Conservation (phyloP, 495 filamentous ascomycete species). For the Amphirosellinia nigrospora region DNA sequence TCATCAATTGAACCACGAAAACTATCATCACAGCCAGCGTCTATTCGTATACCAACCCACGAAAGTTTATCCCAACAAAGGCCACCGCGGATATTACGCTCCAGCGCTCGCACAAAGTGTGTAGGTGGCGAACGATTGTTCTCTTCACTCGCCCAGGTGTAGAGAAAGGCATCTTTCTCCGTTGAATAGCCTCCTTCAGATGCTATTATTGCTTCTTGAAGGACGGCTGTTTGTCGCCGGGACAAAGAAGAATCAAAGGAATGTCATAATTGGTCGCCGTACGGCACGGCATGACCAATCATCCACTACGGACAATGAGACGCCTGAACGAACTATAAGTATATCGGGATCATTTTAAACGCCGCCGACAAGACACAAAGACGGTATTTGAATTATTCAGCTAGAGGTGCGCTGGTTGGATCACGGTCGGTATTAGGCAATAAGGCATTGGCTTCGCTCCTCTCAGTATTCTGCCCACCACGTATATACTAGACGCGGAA, state of each 20-base stretch:
- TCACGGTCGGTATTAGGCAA: too few species aligned
- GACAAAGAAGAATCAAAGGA: neutral
- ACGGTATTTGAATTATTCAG: neutral
- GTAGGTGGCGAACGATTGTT: slow-evolving; percentile 4
- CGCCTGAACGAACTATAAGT: neutral
- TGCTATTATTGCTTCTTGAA: neutral
- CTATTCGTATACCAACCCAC: slow-evolving; percentile 1
- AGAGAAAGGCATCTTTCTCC: slow-evolving; percentile 10
- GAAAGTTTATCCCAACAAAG: slow-evolving; percentile 3
- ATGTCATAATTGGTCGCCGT: neutral
- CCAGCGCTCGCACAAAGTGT: neutral
- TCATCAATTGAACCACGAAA: neutral
- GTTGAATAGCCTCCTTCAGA: neutral
- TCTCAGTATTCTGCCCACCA: neutral
- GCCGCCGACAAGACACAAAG: slow-evolving; percentile 8
- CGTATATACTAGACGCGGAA: too few species aligned
- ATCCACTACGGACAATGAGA: neutral
- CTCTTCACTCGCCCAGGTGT: neutral
- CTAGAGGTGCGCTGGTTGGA: too few species aligned
- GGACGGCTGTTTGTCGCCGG: neutral
- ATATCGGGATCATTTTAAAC: neutral
- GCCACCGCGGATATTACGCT: neutral
- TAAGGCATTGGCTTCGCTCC: neutral
- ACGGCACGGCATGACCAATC: neutral
- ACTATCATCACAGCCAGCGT: neutral